These are phyloP conservation scores for Sonneratia caseolaris DNA, from an alignment of 345 rosid genomes.

Conservation along the genomic window DNA sequence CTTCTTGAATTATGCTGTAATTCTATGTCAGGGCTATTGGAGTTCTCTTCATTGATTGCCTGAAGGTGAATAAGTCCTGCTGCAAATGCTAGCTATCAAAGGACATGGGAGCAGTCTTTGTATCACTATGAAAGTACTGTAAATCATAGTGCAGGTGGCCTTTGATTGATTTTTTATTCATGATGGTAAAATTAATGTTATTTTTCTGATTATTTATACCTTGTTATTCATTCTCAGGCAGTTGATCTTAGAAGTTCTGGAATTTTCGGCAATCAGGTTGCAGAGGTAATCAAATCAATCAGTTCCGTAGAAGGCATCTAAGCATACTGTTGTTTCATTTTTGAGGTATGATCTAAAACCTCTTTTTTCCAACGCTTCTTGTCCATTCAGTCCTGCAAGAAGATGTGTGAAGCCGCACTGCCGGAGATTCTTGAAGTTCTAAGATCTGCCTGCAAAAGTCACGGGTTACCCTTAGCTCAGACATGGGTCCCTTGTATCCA, in stretches of 20 bases:
- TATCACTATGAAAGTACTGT: not conserved
- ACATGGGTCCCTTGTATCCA: conserved; percentile 73
- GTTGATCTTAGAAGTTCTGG: conserved; percentile 75
- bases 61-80: not conserved
- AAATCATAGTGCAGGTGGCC: not conserved
- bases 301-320: conserved; percentile 7
- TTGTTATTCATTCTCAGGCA: conserved; percentile 35
- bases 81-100: not conserved
- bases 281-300: conserved; percentile 40
- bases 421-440: conserved; percentile 71
- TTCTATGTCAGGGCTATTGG: not conserved
- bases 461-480: conserved; percentile 73
- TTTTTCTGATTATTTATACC: not conserved
- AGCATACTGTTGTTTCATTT: conserved; percentile 3
- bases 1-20: not conserved
- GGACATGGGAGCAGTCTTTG: not conserved
- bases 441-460: conserved; percentile 65
- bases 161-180: not conserved
- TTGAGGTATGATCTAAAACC: not conserved
- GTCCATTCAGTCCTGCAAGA: conserved; percentile 33
- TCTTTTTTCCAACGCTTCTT: conserved; percentile 6
- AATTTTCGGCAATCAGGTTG: conserved; percentile 20
- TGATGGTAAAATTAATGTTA: not conserved
- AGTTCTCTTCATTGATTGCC: not conserved
- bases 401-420: conserved; percentile 55